These are phyloP conservation scores for Arthrobotrys sphaeroides DNA, from an alignment of 2,329 filamentous ascomycete species.

Conservation along the genomic window DNA sequence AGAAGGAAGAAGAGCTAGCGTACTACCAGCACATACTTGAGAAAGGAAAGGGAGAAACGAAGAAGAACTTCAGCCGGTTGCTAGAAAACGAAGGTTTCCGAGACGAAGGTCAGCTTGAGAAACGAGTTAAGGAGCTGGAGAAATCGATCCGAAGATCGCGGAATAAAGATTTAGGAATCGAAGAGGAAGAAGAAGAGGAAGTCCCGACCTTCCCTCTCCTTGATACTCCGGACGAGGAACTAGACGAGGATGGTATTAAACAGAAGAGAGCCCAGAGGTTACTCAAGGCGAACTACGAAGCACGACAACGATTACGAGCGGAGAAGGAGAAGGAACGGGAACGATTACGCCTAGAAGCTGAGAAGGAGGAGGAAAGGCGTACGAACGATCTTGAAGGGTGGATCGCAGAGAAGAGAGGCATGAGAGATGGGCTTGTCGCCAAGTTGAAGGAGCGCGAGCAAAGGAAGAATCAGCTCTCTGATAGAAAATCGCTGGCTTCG, in stretches of 20 bases:
- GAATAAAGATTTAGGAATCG: constrained; percentile 89
- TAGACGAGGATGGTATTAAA: constrained; percentile 90
- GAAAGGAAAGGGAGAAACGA: constrained; percentile 77
- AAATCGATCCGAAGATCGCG: constrained; percentile 87
- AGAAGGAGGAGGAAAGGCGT: constrained; percentile 82
- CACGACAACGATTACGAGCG: constrained; percentile 88
- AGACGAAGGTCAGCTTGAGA: constrained; percentile 86
- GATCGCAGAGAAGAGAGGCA: constrained; percentile 82
- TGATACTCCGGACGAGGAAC: constrained; percentile 86
- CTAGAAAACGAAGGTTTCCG: constrained; percentile 92
- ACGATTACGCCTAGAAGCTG: constrained; percentile 80
- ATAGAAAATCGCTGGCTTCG: constrained; percentile 93
- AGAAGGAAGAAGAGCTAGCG: constrained; percentile 93
- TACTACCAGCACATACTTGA: constrained; percentile 87
- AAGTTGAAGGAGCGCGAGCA: constrained; percentile 94
- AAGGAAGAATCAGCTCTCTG: constrained; percentile 91
- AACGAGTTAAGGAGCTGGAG: constrained; percentile 86
- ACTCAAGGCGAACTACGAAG: constrained; percentile 94
- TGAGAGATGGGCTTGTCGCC: constrained; percentile 73
- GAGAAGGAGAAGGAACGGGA: constrained; percentile 95
- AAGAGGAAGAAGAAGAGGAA: constrained; percentile 79
- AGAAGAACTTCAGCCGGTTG: constrained; percentile 87
- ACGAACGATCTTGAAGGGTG: constrained; percentile 85
- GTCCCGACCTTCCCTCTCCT: constrained; percentile 86
- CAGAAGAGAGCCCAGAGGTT: constrained; percentile 91